phyloP scores from a whole-genome alignment of 2,329 filamentous ascomycete genomes.

The Monilinia fructicola region DNA sequence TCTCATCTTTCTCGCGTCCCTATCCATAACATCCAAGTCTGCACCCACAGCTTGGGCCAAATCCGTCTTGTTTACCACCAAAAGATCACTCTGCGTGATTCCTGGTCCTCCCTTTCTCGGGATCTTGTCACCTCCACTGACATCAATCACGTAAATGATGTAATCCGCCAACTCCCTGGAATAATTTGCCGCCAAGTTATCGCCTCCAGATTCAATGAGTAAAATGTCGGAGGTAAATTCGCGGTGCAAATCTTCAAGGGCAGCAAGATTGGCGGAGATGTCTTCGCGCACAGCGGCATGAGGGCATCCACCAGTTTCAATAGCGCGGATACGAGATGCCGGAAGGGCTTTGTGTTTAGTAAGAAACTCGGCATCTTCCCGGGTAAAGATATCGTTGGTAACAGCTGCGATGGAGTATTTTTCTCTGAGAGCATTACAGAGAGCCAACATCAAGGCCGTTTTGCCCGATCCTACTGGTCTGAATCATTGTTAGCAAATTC shows the following conservation, averaged over 20 bases:
- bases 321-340: slow-evolving; percentile 81
- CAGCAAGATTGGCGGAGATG: slow-evolving; percentile 89
- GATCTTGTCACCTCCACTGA: slow-evolving; percentile 94
- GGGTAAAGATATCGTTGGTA: slow-evolving; percentile 98
- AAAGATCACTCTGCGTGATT: slow-evolving; percentile 91
- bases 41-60: slow-evolving; percentile 87
- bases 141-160: slow-evolving; percentile 98
- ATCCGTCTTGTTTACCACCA: slow-evolving; percentile 98
- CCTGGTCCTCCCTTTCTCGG: slow-evolving; percentile 93
- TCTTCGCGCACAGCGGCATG: slow-evolving; percentile 97
- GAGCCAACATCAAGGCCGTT: slow-evolving; percentile 91
- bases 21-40: slow-evolving; percentile 89
- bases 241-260: slow-evolving; percentile 82
- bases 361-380: slow-evolving; percentile 97
- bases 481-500: slow-evolving; percentile 21
- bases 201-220: slow-evolving; percentile 91
- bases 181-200: slow-evolving; percentile 98
- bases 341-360: slow-evolving; percentile 83
- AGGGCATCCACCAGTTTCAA: slow-evolving; percentile 95
- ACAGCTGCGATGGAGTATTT: slow-evolving; percentile 88
- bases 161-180: slow-evolving; percentile 91
- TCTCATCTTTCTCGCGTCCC: slow-evolving; percentile 89
- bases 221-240: slow-evolving; percentile 80
- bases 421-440: slow-evolving; percentile 80
- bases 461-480: slow-evolving; percentile 97